Base-by-base conservation (phyloP, 2,329 filamentous ascomycete species). In the Aspergillus fumigatiaffinis region DNA sequence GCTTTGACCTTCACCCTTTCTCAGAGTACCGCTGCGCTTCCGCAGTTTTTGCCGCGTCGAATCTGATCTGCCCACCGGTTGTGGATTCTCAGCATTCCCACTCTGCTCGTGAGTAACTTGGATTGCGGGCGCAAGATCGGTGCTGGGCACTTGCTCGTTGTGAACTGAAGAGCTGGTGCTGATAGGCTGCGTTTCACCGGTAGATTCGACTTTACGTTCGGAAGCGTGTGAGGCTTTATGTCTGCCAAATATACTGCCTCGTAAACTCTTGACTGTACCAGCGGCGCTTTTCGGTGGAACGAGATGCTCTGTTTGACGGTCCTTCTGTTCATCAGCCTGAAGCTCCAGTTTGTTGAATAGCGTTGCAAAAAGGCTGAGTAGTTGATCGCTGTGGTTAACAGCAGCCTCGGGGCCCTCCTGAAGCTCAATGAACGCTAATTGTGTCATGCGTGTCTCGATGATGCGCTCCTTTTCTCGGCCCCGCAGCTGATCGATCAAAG, bases 361-460 rank as follows among this genome's bases (percentile, higher is more conserved):
- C 60, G 89, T 83, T 3, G 87, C 84, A 69, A 94, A 99, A 0
- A 97, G 79, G 17, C 86, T 86, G 21, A 99, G 78, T 42, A 99
- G 80, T 73, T 97, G 92, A 62, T 91, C 86, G 69, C 90, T 92
- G 59, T 89, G 87, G 69, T 96, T 96, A 52, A 97, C 90, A 20
- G 94, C 93, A 56, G 88, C 85, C 57, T 91, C 87, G 0, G 92
- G 86, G 1, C 92, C 92, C 70, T 97, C 92, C 3, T 91, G 78
- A 17, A 94, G 78, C 73, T 97, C 93, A 3, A 94, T 75, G 21
- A 99, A 82, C 3, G 89, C 84, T 58, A 99, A 80, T 68, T 97
- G 92, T 10, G 93, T 97, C 85, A 97, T 96, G 73, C 96, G 96
- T 60, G 97, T 87, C 73, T 97, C 90, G n/a, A 99, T 76, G 46